A percentile compares a stretch with the other conserved stretches of the same genome.
phyloP scores from a whole-genome alignment of 2,329 filamentous ascomycete species.

The Bipolaris sorokiniana region DNA sequence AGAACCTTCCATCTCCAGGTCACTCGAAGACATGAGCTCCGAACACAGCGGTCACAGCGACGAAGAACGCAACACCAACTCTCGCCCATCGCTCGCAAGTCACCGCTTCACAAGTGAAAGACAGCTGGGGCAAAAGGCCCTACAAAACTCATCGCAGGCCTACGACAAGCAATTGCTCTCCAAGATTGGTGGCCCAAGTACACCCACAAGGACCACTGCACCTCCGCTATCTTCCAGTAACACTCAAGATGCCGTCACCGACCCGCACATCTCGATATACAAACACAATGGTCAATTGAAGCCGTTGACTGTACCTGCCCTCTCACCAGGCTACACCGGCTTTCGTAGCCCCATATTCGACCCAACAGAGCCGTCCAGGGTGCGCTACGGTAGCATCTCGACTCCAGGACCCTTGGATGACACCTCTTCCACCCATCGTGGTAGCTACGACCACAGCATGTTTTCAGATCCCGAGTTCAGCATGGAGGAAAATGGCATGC shows the following conservation, averaged over 20 bases:
- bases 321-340: slow-evolving; percentile 52
- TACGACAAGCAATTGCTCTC: slow-evolving; percentile 68
- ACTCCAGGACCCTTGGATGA: slow-evolving; percentile 58
- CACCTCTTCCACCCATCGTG: slow-evolving; percentile 60
- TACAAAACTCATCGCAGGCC: slow-evolving; percentile 64
- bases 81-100: slow-evolving; percentile 48
- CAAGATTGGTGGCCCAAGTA: slow-evolving; percentile 66
- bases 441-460: slow-evolving; percentile 66
- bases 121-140: slow-evolving; percentile 63
- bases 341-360: slow-evolving; percentile 54
- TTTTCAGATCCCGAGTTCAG: slow-evolving; percentile 59
- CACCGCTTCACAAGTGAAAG: slow-evolving; percentile 64
- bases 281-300: slow-evolving; percentile 53
- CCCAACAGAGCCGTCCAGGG: slow-evolving; percentile 39
- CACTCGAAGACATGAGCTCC: slow-evolving; percentile 47
- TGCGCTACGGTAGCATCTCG: slow-evolving; percentile 58
- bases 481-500: slow-evolving; percentile 61
- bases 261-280: slow-evolving; percentile 48
- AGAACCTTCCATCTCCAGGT: slow-evolving; percentile 49
- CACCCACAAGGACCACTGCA: slow-evolving; percentile 55
- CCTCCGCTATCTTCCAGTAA: slow-evolving; percentile 39
- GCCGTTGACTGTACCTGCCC: slow-evolving; percentile 53
- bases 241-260: slow-evolving; percentile 44
- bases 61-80: slow-evolving; percentile 44
- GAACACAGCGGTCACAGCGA: slow-evolving; percentile 44